Conservation (phyloP, 441 rosid genomes). For the Erodium trifolium region DNA sequence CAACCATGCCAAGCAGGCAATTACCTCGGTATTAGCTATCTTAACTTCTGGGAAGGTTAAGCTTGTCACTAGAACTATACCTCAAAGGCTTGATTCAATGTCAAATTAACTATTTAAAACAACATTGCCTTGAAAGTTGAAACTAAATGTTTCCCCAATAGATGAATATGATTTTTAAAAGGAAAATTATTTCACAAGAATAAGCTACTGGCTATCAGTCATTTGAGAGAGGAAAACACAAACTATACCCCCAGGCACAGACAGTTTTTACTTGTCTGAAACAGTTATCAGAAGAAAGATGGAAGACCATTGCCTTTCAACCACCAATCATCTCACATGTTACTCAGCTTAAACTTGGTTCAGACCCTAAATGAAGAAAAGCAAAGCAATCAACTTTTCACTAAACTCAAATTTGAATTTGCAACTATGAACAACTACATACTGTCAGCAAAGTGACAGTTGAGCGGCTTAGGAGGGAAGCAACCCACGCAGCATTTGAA, state of each 20-base stretch:
- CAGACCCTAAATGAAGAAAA: neutral
- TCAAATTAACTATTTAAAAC: neutral
- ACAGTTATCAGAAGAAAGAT: no score
- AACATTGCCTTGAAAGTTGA: neutral
- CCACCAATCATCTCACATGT: neutral
- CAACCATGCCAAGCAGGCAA: neutral
- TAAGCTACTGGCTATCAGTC: no score
- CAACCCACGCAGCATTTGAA: no score
- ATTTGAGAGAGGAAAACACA: no score
- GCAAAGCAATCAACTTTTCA: neutral
- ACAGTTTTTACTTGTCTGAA: no score
- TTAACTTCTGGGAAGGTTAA: neutral
- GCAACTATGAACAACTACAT: neutral
- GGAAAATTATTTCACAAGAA: no score
- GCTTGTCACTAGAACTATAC: neutral
- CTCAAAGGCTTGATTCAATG: neutral
- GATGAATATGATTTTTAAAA: neutral
- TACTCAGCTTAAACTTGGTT: neutral
- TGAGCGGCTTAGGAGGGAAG: no score
- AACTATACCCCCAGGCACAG: no score
- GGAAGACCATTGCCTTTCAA: no score
- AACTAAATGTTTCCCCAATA: neutral
- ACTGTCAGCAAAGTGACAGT: no score
- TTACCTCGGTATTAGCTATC: neutral
- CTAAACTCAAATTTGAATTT: neutral